Conservation (phyloP, 495 filamentous ascomycete genomes). For the Neurospora discreta region DNA sequence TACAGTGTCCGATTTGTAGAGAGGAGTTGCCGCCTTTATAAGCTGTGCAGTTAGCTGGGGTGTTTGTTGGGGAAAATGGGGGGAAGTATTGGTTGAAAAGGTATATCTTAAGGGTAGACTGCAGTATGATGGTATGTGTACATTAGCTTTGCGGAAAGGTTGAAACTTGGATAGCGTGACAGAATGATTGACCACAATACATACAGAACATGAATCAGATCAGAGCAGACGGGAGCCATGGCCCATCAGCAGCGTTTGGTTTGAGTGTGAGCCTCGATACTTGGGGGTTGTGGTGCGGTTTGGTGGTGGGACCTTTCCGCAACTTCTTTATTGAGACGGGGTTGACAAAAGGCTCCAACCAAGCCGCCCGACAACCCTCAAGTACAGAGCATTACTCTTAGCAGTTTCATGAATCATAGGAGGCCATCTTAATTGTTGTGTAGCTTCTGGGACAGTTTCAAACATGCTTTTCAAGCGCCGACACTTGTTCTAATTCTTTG, state of each 20-base stretch:
- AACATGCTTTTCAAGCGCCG: background rate
- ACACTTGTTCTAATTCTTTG: background rate
- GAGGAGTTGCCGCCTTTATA: constrained; percentile 78
- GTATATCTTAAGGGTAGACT: background rate
- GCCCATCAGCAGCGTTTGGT: background rate
- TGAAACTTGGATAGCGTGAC: background rate
- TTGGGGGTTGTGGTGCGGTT: too few relatives aligned
- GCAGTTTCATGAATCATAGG: background rate
- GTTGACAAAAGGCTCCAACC: too few relatives aligned
- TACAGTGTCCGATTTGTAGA: constrained; percentile 94
- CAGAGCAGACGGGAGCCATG: background rate
- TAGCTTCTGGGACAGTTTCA: background rate
- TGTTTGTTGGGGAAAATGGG: background rate
- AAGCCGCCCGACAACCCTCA: background rate
- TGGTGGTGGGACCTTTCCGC: too few relatives aligned
- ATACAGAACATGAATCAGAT: background rate
- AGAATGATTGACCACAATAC: background rate
- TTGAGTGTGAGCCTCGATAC: too few relatives aligned
- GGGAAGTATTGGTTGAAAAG: background rate
- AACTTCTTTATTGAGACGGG: too few relatives aligned
- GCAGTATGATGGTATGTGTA: background rate
- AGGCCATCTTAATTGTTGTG: background rate
- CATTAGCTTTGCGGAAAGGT: background rate
- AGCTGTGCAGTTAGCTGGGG: background rate
- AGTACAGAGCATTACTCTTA: background rate